These are phyloP conservation scores for Pleurozium schreberi DNA, from an alignment of 225 moss, liverwort and hornwort genomes.

Conservation along the genomic window DNA sequence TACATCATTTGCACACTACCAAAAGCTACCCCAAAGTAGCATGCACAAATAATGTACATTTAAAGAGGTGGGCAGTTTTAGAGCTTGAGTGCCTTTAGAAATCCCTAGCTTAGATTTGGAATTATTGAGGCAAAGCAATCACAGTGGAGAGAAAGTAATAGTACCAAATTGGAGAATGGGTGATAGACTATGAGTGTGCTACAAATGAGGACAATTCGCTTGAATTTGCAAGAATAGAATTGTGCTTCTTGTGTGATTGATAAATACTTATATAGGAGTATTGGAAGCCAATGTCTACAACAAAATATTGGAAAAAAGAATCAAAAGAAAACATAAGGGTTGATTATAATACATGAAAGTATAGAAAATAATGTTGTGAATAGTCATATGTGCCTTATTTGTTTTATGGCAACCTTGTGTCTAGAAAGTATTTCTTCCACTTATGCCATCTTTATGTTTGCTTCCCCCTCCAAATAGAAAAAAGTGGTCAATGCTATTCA, in stretches of 20 bases:
- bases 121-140: background rate
- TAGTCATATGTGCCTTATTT: background rate
- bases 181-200: background rate
- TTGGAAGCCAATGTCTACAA: background rate
- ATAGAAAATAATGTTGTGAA: no score
- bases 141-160: rapidly evolving
- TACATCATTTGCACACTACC: no score
- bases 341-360: no score
- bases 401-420: rapidly evolving
- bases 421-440: rapidly evolving
- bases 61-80: no score
- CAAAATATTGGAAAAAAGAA: background rate
- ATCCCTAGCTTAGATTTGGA: no score
- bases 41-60: no score
- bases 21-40: no score
- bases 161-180: background rate
- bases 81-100: no score
- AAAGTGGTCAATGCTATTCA: background rate
- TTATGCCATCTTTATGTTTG: background rate
- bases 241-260: background rate
- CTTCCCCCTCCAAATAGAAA: rapidly evolving
- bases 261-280: background rate
- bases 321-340: no score
- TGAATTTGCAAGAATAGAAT: rapidly evolving
- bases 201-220: no score